Percentiles rank a stretch among this genome's conserved stretches.
These are phyloP conservation scores for Candida insectorum DNA, from an alignment of 805 yeast species.

Conservation along the genomic window DNA sequence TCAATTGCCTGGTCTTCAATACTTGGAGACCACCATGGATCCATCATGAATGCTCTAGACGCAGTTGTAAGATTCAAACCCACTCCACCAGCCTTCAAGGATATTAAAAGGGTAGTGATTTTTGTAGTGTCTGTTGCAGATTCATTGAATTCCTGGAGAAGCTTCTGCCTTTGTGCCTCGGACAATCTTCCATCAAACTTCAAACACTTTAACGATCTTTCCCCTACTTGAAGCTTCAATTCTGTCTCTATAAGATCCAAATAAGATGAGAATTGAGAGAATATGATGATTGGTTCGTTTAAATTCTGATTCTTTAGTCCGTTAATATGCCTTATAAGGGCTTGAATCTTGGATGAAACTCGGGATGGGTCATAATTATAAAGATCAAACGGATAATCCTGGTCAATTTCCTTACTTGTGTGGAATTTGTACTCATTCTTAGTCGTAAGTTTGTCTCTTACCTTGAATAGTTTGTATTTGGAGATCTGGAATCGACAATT, in stretches of 20 bases:
- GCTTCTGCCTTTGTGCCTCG: conserved; percentile 59
- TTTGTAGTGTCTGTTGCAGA: conserved; percentile 19
- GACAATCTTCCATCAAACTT: conserved; percentile 83
- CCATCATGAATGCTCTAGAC: conserved; percentile 83
- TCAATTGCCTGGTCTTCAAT: conserved; percentile 90
- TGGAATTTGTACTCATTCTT: conserved; percentile 28
- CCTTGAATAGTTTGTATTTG: conserved; percentile 45
- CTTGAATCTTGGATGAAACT: conserved; percentile 71
- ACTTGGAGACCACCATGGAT: conserved; percentile 97
- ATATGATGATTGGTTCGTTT: conserved; percentile 76
- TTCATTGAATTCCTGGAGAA: conserved; percentile 53
- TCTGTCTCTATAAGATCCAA: conserved; percentile 71
- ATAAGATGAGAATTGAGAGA: conserved; percentile 85
- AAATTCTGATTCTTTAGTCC: conserved; percentile 52
- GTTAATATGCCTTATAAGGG: conserved; percentile 59
- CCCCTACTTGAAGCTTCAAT: conserved; percentile 39
- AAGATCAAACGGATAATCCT: conserved; percentile 28
- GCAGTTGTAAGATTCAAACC: conserved; percentile 87
- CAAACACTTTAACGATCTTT: conserved; percentile 43
- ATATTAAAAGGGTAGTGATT: conserved; percentile 57
- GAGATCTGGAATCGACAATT: conserved; percentile 64
- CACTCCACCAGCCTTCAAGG: conserved; percentile 92
- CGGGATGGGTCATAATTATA: conserved; percentile 47
- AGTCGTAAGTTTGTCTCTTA: conserved; percentile 24
- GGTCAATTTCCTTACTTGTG: conserved; percentile 19